A percentile compares a stretch with the other conserved stretches of the same genome.
Evolutionary conservation across 2,329 filamentous ascomycete species (phyloP).

Genomic region (Leptographium procerum): DNA sequence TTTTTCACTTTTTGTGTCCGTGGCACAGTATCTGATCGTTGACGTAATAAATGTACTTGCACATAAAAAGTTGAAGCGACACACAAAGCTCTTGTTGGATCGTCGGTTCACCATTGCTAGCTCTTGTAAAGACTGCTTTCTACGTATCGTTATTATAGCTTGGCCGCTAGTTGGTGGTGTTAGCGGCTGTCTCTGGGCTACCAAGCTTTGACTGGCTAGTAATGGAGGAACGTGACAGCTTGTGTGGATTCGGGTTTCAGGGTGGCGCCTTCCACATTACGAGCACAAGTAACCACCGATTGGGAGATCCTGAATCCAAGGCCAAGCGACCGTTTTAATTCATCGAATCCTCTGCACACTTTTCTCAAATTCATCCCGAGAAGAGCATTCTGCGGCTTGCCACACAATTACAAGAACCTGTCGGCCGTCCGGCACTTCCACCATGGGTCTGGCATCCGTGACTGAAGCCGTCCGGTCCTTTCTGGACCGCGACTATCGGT

Average conservation of each 20-base stretch:
- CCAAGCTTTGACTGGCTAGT: background rate
- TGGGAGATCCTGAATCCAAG: background rate
- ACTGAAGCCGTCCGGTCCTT: background rate
- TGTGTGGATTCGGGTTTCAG: background rate
- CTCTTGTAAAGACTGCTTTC: too few relatives aligned
- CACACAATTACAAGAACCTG: background rate
- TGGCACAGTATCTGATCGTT: too few relatives aligned
- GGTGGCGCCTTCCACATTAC: background rate
- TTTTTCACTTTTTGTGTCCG: background rate
- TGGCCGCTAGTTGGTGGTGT: background rate
- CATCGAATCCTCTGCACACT: too few relatives aligned
- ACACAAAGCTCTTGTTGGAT: too few relatives aligned
- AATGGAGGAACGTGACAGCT: background rate
- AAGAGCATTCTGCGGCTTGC: too few relatives aligned
- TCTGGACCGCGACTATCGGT: background rate
- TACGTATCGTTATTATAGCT: too few relatives aligned
- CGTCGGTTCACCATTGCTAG: too few relatives aligned
- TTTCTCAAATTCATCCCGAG: too few relatives aligned
- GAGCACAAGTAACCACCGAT: too few relatives aligned
- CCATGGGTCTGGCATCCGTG: background rate
- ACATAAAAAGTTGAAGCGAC: too few relatives aligned
- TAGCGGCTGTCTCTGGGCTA: background rate
- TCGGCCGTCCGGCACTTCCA: background rate
- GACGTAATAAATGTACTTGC: too few relatives aligned
- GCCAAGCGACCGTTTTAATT: background rate